These are phyloP conservation scores for Multifurca ochricompacta DNA, from an alignment of 768 basidiomycete species.

Conservation along the genomic window DNA sequence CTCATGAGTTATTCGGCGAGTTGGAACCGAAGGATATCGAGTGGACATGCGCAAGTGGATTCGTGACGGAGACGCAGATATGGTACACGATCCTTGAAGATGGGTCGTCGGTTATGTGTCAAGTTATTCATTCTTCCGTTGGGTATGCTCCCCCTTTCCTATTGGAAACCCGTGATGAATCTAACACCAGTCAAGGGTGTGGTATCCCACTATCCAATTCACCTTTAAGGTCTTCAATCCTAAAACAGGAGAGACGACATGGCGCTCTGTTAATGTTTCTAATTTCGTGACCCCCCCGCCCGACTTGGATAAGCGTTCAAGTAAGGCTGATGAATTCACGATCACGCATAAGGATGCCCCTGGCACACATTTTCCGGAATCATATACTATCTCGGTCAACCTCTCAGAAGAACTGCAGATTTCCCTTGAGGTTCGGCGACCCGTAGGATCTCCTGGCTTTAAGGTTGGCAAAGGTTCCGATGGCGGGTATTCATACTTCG, in stretches of 20 bases:
- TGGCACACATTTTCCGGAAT: slow-evolving; percentile 58
- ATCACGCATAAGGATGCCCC: slow-evolving; percentile 57
- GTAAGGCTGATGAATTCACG: slow-evolving; percentile 79
- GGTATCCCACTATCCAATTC: slow-evolving; percentile 94
- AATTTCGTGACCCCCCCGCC: slow-evolving; percentile 75
- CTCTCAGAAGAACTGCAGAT: slow-evolving; percentile 75
- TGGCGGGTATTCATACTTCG: slow-evolving; percentile 88
- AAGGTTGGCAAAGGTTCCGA: slow-evolving; percentile 84
- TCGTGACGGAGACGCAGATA: slow-evolving; percentile 83
- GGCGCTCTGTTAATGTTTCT: slow-evolving; percentile 82
- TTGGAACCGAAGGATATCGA: slow-evolving; percentile 69
- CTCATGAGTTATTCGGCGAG: slow-evolving; percentile 62
- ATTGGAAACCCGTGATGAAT: slow-evolving; percentile 6
- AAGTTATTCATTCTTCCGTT: slow-evolving; percentile 81
- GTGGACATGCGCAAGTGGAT: slow-evolving; percentile 77
- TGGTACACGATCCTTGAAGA: slow-evolving; percentile 81
- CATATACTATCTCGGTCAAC: slow-evolving; percentile 73
- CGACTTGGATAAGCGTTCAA: slow-evolving; percentile 75
- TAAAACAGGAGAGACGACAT: slow-evolving; percentile 59
- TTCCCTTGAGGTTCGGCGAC: slow-evolving; percentile 63
- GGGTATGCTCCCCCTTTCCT: slow-evolving; percentile 50
- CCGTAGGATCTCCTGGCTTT: slow-evolving; percentile 71
- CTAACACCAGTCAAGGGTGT: slow-evolving; percentile 46
- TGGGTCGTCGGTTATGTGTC: slow-evolving; percentile 71
- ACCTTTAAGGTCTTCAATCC: slow-evolving; percentile 84